Base-by-base conservation (phyloP, 768 basidiomycete genomes). In the Kwoniella sp. region DNA sequence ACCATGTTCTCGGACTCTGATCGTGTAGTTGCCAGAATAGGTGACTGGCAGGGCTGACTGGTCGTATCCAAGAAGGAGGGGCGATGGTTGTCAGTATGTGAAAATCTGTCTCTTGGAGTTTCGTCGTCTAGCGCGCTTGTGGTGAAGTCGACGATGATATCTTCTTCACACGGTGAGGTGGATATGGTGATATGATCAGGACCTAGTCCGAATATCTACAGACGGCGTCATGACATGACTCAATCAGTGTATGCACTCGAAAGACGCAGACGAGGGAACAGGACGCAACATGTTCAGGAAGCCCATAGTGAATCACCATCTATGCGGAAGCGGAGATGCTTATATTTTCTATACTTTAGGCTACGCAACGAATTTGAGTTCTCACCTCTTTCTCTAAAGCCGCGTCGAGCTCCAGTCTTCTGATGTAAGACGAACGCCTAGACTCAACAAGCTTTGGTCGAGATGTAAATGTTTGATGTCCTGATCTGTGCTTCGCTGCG, bases 361-460 rank as follows among this genome's bases (percentile, higher is more conserved):
- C 11, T 51, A 9, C 29, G 26, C 9, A 30, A 12, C 45, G 31
- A 45, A 58, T 20, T 7, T 37, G 7, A 13, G 11, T 28, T 29
- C 58, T 60, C 50, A 60, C 58, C 29, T 60, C 48, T 26, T 52
- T 60, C 29, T 51, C 48, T n/a, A 34, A 17, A 9, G 31, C 41
- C 0, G 48, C 47, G 26, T 48, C 30, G 31, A 52, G n/a, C 34
- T 60, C 57, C 23, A 58, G 30, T 15, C 20, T 38, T 17, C 48
- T 58, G 45, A 58, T 58, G 22, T 58, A 58, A n/a, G 57, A 58
- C 17, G 57, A 47, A 20, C 57, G 45, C 29, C 45, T 58, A 48
- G 37, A 30, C 13, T 50, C 47, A 38, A 58, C 47, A 38, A 58
- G 22, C 15, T 45, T 48, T 20, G 45, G 45, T 28, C 45, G 25